Evolutionary conservation across 495 filamentous ascomycete species (phyloP), one percentile per base, ranked within the genome.

Genomic region (Penicillium egyptiacum): DNA sequence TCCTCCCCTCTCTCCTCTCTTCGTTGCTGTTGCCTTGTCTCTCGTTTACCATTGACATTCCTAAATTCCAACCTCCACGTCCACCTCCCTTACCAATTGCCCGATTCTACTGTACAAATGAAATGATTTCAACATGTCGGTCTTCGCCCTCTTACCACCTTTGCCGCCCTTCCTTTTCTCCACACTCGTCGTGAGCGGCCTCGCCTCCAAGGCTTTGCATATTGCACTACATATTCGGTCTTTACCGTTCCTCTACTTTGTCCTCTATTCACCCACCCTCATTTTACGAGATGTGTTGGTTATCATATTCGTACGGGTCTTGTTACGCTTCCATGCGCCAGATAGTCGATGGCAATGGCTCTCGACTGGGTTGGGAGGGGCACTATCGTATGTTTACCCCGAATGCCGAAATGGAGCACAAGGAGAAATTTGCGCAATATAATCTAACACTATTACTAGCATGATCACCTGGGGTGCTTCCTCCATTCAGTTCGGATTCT

Each of bases 401-500:
- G 6, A 26, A 46, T 25, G 20, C 22, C 28, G 26, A 39, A n/a
- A 39, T 39, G 19, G 19, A 35, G 17, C 17, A 25, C 20, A 23
- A 51, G 35, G 12, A 19, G 49, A n/a, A 30, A 12, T n/a, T 11
- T 35, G 26, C 16, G n/a, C 17, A 42, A 33, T 14, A 7, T 9
- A 26, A 30, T 26, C 55, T 67, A 56, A 61, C 58, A 26, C 17
- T 17, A 59, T 11, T 33, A 42, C 2, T 53, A 68, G 71, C 28
- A 20, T 72, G 30, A 17, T 72, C 22, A 70, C 70, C 14, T 73
- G 66, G 57, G 67, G 62, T 22, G 68, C 71, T 0, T 62, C 70
- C 23, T 66, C 73, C 33, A 65, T 72, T 22, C 73, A 75, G 50
- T 73, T 75, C 45, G 73, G 73, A 33, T 77, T 77, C 61, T 77